Base-by-base conservation (phyloP, 192 early-diverging fungal species). In the Coemansia sp. region DNA sequence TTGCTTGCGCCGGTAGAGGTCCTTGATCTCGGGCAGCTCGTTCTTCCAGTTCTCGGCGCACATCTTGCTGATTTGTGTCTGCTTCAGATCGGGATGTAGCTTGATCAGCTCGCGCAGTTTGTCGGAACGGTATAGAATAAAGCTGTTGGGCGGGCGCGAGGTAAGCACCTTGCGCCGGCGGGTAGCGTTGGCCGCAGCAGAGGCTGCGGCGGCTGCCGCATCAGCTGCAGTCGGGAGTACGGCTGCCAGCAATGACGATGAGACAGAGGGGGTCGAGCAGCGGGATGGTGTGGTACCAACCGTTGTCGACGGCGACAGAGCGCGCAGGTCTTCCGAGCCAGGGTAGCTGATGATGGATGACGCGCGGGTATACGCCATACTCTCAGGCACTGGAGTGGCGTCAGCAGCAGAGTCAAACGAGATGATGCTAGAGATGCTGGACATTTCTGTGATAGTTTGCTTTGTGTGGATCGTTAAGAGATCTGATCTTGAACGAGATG, bases 1-100 rank as follows among this genome's bases (percentile, higher is more conserved):
- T 65, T 79, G 71, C 71, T 73, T 73, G 70, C 66, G 66, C 50
- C 73, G 65, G 66, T 81, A 81, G 50, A 58, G 23, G 10, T 81
- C 79, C 69, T 75, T 75, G 66, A 81, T 73, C 64, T 81, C 73
- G n/a, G 67, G 52, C 50, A 59, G 45, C 73, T 81, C 79, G 59
- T 75, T 71, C 69, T 75, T 81, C 79, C 79, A 81, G 73, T 75
- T 75, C 6, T 81, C 79, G 12, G 79, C 79, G 67, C 72, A 75
- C 79, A 81, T 81, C 70, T 81, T 81, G 79, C 73, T 75, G 63
- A 83, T 83, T 68, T 75, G 68, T 17, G 73, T 81, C 70, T 81
- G 79, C 66, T 83, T 83, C 22, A 76, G 77, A 49, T 75, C 77
- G 17, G 79, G 79, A 35, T 69, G 62, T 56, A 62, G 37, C 64